A percentile compares a stretch with the other conserved stretches of the same genome.
Conservation (phyloP, 2,329 filamentous ascomycete genomes). For the Plenodomus biglobosus region DNA sequence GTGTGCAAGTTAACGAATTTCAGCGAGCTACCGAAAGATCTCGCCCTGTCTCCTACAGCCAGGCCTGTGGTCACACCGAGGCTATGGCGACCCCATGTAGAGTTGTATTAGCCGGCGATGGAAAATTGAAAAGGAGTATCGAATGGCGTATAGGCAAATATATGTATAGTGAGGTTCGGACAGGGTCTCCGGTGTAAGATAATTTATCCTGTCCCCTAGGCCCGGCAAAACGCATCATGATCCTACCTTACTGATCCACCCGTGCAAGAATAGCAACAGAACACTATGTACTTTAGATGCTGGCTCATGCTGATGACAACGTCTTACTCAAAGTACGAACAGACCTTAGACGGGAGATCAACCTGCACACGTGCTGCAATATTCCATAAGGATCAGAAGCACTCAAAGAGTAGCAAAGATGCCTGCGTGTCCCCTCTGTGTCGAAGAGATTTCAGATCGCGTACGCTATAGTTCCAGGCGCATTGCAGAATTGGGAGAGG, state of each 20-base stretch:
- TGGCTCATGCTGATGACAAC: neutral
- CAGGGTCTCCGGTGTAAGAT: slow-evolving; percentile 18
- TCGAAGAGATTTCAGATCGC: neutral
- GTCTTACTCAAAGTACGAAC: neutral
- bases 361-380: neutral
- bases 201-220: slow-evolving; percentile 20
- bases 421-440: neutral
- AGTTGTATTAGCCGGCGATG: slow-evolving; percentile 22
- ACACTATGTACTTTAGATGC: slow-evolving; percentile 15
- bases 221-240: slow-evolving; percentile 31
- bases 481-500: too few species aligned
- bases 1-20: neutral
- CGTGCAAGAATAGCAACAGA: slow-evolving; percentile 27
- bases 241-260: slow-evolving; percentile 21
- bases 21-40: slow-evolving; percentile 12
- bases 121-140: slow-evolving; percentile 19
- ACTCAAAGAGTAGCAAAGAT: neutral
- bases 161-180: slow-evolving; percentile 31
- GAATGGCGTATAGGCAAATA: slow-evolving; percentile 23
- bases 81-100: slow-evolving; percentile 14
- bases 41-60: slow-evolving; percentile 4
- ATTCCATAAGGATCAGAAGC: slow-evolving; percentile 1
- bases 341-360: neutral
- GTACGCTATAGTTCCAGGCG: too few species aligned
- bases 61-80: slow-evolving; percentile 21